Percentiles rank a stretch among this genome's conserved stretches.
phyloP scores from a whole-genome alignment of 2,329 filamentous ascomycete genomes.

The Cadophora sp. region DNA sequence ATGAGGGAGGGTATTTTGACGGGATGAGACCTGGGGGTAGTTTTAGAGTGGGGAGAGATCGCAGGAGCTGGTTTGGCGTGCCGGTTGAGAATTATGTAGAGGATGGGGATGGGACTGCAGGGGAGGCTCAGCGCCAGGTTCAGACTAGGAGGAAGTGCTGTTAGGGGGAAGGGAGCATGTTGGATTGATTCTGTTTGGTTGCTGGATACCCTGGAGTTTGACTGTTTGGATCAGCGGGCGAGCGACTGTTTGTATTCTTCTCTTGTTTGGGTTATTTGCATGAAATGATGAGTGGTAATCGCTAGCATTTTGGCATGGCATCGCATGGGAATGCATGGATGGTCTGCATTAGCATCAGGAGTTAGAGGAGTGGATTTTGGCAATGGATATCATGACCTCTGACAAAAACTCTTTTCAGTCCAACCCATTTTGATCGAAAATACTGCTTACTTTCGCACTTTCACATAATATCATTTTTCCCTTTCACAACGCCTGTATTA shows the following conservation, averaged over 20 bases:
- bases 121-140: slow-evolving; percentile 36
- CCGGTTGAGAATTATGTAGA: slow-evolving; percentile 53
- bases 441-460: too few relatives aligned
- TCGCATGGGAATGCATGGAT: slow-evolving; percentile 15
- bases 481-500: not conserved
- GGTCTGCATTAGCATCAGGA: slow-evolving; percentile 27
- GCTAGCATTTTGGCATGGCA: slow-evolving; percentile 35
- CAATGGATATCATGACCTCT: slow-evolving; percentile 23
- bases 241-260: not conserved
- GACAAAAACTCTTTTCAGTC: not conserved
- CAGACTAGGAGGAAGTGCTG: slow-evolving; percentile 45
- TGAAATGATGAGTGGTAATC: slow-evolving; percentile 25
- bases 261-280: not conserved
- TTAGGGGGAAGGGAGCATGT: slow-evolving; percentile 19
- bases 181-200: slow-evolving; percentile 23
- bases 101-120: slow-evolving; percentile 42
- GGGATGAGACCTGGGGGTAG: slow-evolving; percentile 58
- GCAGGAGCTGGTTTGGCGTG: slow-evolving; percentile 71
- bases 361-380: slow-evolving; percentile 20
- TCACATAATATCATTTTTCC: not conserved
- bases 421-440: too few relatives aligned
- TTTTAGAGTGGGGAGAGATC: slow-evolving; percentile 66
- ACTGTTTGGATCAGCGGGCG: slow-evolving; percentile 26
- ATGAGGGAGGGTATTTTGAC: slow-evolving; percentile 53
- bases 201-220: slow-evolving; percentile 37